Evolutionary conservation across 2,329 filamentous ascomycete genomes (phyloP).

Genomic region (Clonostachys rhizophaga): DNA sequence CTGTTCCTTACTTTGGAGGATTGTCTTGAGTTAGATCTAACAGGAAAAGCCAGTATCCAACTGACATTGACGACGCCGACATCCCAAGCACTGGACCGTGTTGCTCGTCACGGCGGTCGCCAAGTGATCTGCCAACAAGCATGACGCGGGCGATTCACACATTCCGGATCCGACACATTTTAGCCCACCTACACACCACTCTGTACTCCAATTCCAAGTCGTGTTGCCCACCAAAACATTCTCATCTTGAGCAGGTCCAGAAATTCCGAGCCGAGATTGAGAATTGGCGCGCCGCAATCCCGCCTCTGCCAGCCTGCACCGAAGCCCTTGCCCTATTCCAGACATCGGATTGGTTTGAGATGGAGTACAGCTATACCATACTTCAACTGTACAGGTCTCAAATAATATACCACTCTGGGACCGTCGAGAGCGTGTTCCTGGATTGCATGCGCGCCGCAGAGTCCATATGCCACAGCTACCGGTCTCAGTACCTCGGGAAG

Average conservation of each 20-base stretch:
- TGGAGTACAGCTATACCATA: neutral
- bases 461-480: conserved; percentile 8
- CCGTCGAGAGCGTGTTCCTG: conserved; percentile 10
- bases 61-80: neutral
- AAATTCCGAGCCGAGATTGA: neutral
- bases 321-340: conserved; percentile 10
- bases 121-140: neutral
- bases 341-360: conserved; percentile 8
- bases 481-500: conserved; percentile 2
- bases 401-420: conserved; percentile 7
- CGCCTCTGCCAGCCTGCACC: conserved; percentile 4
- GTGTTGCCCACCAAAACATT: neutral
- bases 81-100: neutral
- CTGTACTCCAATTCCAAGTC: neutral
- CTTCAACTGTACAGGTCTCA: conserved; percentile 1
- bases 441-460: conserved; percentile 9
- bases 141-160: neutral
- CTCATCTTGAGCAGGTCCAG: neutral
- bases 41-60: neutral
- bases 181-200: neutral
- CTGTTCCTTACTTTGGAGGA: neutral
- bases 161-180: neutral
- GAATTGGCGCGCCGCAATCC: neutral
- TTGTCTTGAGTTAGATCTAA: neutral
- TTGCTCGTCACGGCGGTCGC: neutral